phyloP scores from a whole-genome alignment of 306 rosid species.

The Begonia loranthoides region DNA sequence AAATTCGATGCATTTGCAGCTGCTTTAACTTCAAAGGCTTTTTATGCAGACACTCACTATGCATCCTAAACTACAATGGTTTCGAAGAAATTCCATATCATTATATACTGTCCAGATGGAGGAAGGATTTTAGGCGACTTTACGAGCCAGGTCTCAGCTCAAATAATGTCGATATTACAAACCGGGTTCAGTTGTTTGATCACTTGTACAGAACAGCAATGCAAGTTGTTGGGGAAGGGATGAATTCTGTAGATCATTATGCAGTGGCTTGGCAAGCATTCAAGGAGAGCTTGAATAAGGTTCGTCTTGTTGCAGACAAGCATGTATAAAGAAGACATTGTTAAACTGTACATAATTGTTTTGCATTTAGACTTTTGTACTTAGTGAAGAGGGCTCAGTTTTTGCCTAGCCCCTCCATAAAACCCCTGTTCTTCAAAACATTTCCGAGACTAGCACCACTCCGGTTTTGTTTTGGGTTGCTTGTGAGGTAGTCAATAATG shows the following conservation, averaged over 20 bases:
- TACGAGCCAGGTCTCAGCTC: slow-evolving; percentile 58
- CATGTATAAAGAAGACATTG: slow-evolving; percentile 22
- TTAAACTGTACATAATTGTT: neutral
- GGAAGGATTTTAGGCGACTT: slow-evolving; percentile 73
- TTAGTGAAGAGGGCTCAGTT: too few relatives aligned
- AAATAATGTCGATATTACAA: slow-evolving; percentile 55
- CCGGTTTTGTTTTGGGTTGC: too few relatives aligned
- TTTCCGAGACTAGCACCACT: too few relatives aligned
- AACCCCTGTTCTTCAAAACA: too few relatives aligned
- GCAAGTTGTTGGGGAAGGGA: slow-evolving; percentile 86
- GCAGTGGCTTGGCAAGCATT: slow-evolving; percentile 84
- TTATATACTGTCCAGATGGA: slow-evolving; percentile 74
- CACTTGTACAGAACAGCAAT: slow-evolving; percentile 84
- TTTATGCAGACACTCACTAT: slow-evolving; percentile 80
- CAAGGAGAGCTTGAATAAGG: slow-evolving; percentile 77
- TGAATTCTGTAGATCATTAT: slow-evolving; percentile 75
- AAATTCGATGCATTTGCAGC: slow-evolving; percentile 67
- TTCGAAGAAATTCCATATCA: slow-evolving; percentile 76
- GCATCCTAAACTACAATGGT: slow-evolving; percentile 67
- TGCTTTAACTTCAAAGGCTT: slow-evolving; percentile 89
- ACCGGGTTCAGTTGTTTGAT: slow-evolving; percentile 93
- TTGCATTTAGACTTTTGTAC: too few relatives aligned
- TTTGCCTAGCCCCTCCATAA: too few relatives aligned
- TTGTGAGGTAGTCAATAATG: too few relatives aligned
- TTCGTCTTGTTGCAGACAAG: slow-evolving; percentile 62